Base-by-base conservation (phyloP, 2,329 filamentous ascomycete genomes). In the Hypoxylon sp. region DNA sequence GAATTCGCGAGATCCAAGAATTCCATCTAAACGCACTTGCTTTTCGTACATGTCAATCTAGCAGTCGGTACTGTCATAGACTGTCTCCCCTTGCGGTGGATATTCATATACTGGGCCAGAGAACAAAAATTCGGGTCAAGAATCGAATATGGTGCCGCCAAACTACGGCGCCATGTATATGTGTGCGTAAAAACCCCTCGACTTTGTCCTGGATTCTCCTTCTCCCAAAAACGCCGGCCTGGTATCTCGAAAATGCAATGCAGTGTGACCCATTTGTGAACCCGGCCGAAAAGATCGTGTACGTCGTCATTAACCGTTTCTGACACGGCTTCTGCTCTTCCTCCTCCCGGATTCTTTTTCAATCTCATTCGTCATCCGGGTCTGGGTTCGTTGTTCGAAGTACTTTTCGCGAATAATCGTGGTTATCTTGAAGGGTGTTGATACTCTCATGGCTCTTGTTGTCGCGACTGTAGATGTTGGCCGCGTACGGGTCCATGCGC, bases 311-410 rank as follows among this genome's bases (percentile, higher is more conserved):
- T 51, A 48, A 56, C 55, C 55, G 40, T 55, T 58, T 55, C 37
- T 43, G 21, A 60, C 47, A 36, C 51, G 40, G 31, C 32, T 41
- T n/a, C n/a, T n/a, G n/a, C n/a, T n/a, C n/a, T n/a, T n/a, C n/a
- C n/a, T n/a, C n/a, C n/a, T n/a, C n/a, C n/a, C n/a, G n/a, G n/a
- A n/a, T n/a, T n/a, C n/a, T 13, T 19, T n/a, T 25, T 37, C 11
- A 21, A 7, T 29, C 27, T 52, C 32, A 55, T 65, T 63, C 67
- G 11, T 68, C 59, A 23, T 71, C 67, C 1, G 80, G 80, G 60
- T 87, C 83, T 3, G 84, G 83, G 62, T 87, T 87, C 20, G 75
- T 83, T 6, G 83, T 82, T 57, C 83, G 76, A n/a, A 87, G 73
- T 5, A 86, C 81, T 62, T 79, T 75, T 57, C 84, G 74, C 27